Base-by-base conservation (phyloP, 2,329 filamentous ascomycete species). In the Cercospora sp. region DNA sequence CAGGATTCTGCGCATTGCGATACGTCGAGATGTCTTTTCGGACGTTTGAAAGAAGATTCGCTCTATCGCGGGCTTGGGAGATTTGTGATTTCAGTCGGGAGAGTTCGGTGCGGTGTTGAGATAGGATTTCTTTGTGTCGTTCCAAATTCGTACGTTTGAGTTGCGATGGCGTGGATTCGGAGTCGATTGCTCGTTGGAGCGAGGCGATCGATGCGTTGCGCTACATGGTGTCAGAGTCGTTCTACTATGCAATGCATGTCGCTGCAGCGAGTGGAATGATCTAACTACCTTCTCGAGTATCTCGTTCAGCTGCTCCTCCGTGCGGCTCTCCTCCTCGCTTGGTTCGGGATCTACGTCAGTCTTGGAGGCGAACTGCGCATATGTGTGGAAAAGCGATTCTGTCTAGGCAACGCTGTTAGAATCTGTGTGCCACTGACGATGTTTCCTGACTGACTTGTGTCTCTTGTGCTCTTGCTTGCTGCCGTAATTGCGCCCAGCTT, bases 141-240 rank as follows among this genome's bases (percentile, higher is more conserved):
- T 92, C 87, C 43, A 99, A 89, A 79, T 98, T 97, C 83, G 94
- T 97, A 77, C 97, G 94, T 82, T 98, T 98, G n/a, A 97, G 87
- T 66, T 94, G 93, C 43, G 94, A 98, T 55, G 93, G 90, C 61
- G 91, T 93, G 24, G 93, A 89, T 85, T 98, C 94, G 66, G 94
- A 97, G 83, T 98, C 94, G 74, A 98, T 91, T 64, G 97, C 89
- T 67, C 94, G 92, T 73, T 89, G 85, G 66, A 99, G 90, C 81
- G 97, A 93, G 68, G 85, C 82, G 77, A 98, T 89, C 63, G 95
- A 87, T 55, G 86, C 84, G 78, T 97, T 93, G 77, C 95, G 90
- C 93, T 97, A 55, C 40, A 34, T 6, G 24, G 13, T 26, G 32
- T 59, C 28, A 61, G 66, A 67, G 26, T 65, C 59, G 49, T n/a